These are phyloP conservation scores for Earliella scabrosa DNA, from an alignment of 1,284 basidiomycete species.

Conservation along the genomic window DNA sequence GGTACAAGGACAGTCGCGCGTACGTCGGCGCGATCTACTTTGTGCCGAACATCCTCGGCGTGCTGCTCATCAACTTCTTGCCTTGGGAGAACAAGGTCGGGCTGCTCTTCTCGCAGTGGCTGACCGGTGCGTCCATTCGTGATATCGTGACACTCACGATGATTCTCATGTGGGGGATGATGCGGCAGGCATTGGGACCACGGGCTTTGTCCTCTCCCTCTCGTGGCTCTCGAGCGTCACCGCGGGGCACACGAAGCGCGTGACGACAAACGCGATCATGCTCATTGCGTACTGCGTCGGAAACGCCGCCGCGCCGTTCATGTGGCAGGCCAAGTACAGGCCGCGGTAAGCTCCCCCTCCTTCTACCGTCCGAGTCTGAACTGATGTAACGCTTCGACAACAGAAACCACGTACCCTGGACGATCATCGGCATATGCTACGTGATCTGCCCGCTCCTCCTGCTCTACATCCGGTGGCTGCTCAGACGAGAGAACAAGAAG, in stretches of 20 bases:
- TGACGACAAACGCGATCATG: slow-evolving; percentile 71
- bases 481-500: slow-evolving; percentile 65
- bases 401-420: slow-evolving; percentile 70
- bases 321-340: slow-evolving; percentile 71
- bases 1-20: slow-evolving; percentile 60
- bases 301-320: slow-evolving; percentile 71
- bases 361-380: not conserved
- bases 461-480: slow-evolving; percentile 55
- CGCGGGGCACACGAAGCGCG: slow-evolving; percentile 75
- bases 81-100: slow-evolving; percentile 69
- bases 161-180: too few species aligned
- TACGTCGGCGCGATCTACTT: slow-evolving; percentile 65
- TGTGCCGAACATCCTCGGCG: slow-evolving; percentile 64
- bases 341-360: slow-evolving; percentile 49
- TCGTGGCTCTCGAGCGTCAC: slow-evolving; percentile 73
- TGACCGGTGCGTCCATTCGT: slow-evolving; percentile 59
- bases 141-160: too few species aligned
- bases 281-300: slow-evolving; percentile 74
- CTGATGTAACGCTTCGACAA: not conserved
- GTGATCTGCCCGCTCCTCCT: slow-evolving; percentile 51
- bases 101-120: slow-evolving; percentile 62
- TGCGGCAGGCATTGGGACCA: slow-evolving; percentile 69
- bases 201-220: slow-evolving; percentile 70
- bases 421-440: slow-evolving; percentile 63
- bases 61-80: slow-evolving; percentile 64